A percentile compares a stretch with the other conserved stretches of the same genome.
Evolutionary conservation across 164 flowering plant species (phyloP).

Genomic region (Tinospora cordifolia): DNA sequence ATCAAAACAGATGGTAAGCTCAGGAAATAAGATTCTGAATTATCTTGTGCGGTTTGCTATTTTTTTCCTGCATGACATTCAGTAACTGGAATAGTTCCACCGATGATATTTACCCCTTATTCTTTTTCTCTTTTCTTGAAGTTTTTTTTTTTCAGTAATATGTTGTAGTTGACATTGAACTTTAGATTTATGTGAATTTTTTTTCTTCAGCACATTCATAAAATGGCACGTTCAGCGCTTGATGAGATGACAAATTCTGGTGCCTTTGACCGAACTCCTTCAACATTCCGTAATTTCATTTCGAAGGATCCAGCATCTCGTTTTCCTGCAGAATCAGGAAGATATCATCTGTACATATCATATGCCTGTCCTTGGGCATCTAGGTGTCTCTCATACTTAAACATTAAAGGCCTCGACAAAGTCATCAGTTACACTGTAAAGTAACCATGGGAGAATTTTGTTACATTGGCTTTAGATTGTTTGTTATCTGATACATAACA

Average conservation of each 20-base stretch:
- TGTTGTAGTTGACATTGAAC: background rate
- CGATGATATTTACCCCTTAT: background rate
- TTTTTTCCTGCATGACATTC: no score
- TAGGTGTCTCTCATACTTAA: slow-evolving; percentile 79
- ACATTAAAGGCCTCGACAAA: slow-evolving; percentile 80
- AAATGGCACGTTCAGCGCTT: slow-evolving; percentile 77
- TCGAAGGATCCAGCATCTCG: slow-evolving; percentile 56
- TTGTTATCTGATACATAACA: background rate
- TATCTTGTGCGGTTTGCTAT: no score
- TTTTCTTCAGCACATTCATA: slow-evolving; percentile 27
- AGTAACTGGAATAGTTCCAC: no score
- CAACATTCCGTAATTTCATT: slow-evolving; percentile 70
- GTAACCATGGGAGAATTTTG: background rate
- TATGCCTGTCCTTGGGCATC: slow-evolving; percentile 99
- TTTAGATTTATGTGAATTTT: background rate
- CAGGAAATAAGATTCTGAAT: background rate
- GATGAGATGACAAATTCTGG: slow-evolving; percentile 82
- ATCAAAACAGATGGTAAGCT: no score
- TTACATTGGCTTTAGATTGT: background rate
- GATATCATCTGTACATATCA: slow-evolving; percentile 87
- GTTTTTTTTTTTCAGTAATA: background rate
- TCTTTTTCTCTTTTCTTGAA: background rate
- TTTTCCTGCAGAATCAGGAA: slow-evolving; percentile 74
- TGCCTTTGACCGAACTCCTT: slow-evolving; percentile 68
- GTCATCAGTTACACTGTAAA: slow-evolving; percentile 77